Base-by-base conservation (phyloP, 768 basidiomycete species). In the Psilocybe tampanensis region DNA sequence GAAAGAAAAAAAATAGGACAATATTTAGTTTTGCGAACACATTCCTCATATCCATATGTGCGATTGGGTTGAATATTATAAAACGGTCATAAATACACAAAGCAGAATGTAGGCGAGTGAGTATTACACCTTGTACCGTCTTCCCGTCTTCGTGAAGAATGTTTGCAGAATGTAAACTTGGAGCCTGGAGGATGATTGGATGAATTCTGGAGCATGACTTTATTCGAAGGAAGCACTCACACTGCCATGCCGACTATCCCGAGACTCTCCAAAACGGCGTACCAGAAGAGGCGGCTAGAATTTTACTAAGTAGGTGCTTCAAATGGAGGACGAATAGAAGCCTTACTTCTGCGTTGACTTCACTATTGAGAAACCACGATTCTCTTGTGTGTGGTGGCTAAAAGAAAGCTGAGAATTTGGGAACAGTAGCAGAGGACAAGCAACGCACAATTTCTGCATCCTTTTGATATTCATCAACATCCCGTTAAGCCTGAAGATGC, bases 91-190 rank as follows among this genome's bases (percentile, higher is more conserved):
- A 61, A 64, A 64, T 64, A 62, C 60, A 62, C 59, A 39, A 54
- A 32, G n/a, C 13, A 21, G 47, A 42, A 44, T n/a, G 34, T 32
- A 51, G 58, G 32, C 18, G 36, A n/a, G 21, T 45, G 2, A 19
- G 44, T 33, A 44, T 58, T 86, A 94, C 67, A 93, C 92, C 77
- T 92, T 93, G 79, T 94, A 94, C 67, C 86, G 80, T 71, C 92
- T 84, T 33, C 92, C 93, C 8, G 94, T 94, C 71, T 89, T 86
- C n/a, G 92, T 94, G 76, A 98, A 98, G 86, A 96, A 98, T 18
- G 93, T 95, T 73, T 95, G 94, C 21, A 98, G 82, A 44, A 95
- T 78, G 69, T 94, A 96, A 12, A 96, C 91, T 74, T 98, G 95
- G 56, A 90, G 72, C 4, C 94, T 95, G 66, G 50, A 26, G 26